Evolutionary conservation across 768 basidiomycete genomes (phyloP).

Genomic region (Tulasnella sp.): DNA sequence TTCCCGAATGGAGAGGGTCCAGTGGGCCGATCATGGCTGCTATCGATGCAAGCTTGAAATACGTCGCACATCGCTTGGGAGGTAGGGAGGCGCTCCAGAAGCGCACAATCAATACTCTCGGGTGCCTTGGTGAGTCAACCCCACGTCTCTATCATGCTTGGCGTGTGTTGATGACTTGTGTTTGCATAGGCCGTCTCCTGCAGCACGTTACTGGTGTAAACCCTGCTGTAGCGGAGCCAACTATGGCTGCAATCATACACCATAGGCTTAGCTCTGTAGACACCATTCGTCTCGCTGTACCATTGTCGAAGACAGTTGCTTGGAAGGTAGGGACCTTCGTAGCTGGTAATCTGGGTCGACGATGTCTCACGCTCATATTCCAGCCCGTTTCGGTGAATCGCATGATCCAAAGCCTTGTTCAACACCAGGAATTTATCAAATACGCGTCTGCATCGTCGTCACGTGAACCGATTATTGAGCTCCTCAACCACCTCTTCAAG

Average conservation of each 20-base stretch:
- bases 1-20: neutral
- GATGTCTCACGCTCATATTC: neutral
- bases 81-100: conserved; percentile 22
- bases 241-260: conserved; percentile 52
- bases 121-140: conserved; percentile 17
- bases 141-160: neutral
- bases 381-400: conserved; percentile 63
- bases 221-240: conserved; percentile 53
- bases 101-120: conserved; percentile 13
- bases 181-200: conserved; percentile 10
- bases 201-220: conserved; percentile 29
- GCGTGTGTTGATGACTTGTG: neutral
- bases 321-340: conserved; percentile 46
- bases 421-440: conserved; percentile 44
- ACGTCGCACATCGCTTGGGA: conserved; percentile 39
- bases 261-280: conserved; percentile 32
- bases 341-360: neutral
- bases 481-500: conserved; percentile 56
- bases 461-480: conserved; percentile 39
- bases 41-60: conserved; percentile 36
- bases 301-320: conserved; percentile 31
- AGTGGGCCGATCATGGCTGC: neutral
- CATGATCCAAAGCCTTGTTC: conserved; percentile 60
- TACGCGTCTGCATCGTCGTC: conserved; percentile 20
- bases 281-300: conserved; percentile 16